phyloP scores from a whole-genome alignment of 2,329 filamentous ascomycete genomes.

The Aureobasidium sp. region DNA sequence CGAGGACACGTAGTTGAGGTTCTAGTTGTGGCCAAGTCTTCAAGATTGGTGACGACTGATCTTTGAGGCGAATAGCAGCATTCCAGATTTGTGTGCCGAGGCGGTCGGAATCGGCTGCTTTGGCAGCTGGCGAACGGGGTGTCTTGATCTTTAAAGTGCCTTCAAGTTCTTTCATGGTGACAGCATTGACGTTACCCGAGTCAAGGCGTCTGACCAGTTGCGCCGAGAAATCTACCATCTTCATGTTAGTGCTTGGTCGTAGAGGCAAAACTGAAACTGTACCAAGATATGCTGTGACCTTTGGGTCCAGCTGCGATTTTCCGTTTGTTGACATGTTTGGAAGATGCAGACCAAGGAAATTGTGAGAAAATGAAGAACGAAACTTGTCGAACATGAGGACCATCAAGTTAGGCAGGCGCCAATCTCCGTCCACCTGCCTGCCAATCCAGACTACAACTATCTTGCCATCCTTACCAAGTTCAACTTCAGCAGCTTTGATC shows the following conservation, averaged over 20 bases:
- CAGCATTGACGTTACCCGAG: neutral
- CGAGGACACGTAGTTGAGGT: constrained; percentile 45
- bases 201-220: constrained; percentile 4
- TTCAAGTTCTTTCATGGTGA: neutral
- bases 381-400: neutral
- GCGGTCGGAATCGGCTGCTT: constrained; percentile 47
- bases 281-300: constrained; percentile 2
- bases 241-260: neutral
- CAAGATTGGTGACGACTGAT: constrained; percentile 7
- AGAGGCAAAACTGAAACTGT: neutral
- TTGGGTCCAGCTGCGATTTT: constrained; percentile 1
- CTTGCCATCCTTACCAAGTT: neutral
- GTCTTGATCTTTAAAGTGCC: constrained; percentile 17
- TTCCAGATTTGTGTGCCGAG: constrained; percentile 61
- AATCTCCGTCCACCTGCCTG: neutral
- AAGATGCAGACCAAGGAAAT: too few species aligned
- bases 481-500: neutral
- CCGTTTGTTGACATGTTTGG: neutral
- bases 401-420: neutral
- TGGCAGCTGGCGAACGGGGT: constrained; percentile 22
- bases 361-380: neutral
- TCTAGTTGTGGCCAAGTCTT: constrained; percentile 19
- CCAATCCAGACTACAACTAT: neutral
- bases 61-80: constrained; percentile 47
- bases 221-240: neutral